Evolutionary conservation across 2,329 filamentous ascomycete species (phyloP), one percentile per base, ranked within the genome.

Genomic region (Scytalidium sp.): DNA sequence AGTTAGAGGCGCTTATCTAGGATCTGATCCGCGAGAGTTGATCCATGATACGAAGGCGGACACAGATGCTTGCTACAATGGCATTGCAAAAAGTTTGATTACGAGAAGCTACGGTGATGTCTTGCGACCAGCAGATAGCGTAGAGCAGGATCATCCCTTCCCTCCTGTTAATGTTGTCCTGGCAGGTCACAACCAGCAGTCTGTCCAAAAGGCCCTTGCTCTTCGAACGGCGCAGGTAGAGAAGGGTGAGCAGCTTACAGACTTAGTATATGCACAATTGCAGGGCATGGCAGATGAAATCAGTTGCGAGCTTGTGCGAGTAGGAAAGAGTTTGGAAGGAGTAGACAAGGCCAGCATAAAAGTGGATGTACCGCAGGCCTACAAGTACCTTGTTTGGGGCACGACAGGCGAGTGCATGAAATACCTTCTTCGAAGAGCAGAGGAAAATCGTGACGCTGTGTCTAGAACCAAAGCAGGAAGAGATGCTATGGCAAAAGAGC

Each of bases 271-370:
- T 66, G 88, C 88, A 2, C 92, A 97, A 71, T 80, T 97, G 1
- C 88, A 93, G 73, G 92, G 93, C 39, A 97, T 97, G 93, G 93
- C 93, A 1, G 93, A 97, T 60, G 92, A 97, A 65, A 84, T 97
- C 46, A 90, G 86, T 65, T 85, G 81, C 64, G 80, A 83, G 64
- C 69, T 85, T 2, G 60, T 67, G 1, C 55, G 60, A 23, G 54
- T 50, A 21, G 55, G 52, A 1, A 49, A 55, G 40, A 43, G 51
- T 2, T 46, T 59, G 56, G 72, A 47, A 71, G 78, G 54, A 36
- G 32, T 36, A 15, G 51, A 42, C 10, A 47, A 43, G 15, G 43
- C 48, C 19, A 43, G 39, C 2, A 15, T 17, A 21, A 53, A 57
- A 21, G 69, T 85, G 9, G 76, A 86, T 54, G 70, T 85, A 27